A percentile compares a stretch with the other conserved stretches of the same genome.
Conservation (phyloP, 2,329 filamentous ascomycete genomes). For the Penicillium occitanis region DNA sequence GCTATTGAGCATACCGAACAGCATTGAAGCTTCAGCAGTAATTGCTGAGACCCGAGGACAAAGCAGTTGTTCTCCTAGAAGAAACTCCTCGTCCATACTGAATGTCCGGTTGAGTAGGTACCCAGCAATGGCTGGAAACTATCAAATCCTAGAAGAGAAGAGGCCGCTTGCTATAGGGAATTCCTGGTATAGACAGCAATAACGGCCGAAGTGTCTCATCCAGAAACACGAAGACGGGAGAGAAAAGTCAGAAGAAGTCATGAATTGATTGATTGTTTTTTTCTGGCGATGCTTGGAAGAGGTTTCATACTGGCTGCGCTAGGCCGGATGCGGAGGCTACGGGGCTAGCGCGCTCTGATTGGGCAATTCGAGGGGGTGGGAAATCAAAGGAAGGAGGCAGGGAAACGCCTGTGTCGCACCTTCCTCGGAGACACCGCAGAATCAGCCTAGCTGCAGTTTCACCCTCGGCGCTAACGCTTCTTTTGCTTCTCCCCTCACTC, state of each 20-base stretch:
- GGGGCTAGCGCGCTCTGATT: neutral
- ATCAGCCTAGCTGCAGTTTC: constrained; percentile 7
- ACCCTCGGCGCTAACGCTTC: neutral
- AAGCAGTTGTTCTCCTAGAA: neutral
- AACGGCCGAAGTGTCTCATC: neutral
- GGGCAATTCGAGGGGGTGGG: neutral
- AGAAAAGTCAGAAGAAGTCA: neutral
- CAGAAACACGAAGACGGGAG: neutral
- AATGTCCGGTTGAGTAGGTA: neutral
- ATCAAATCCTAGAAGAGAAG: neutral
- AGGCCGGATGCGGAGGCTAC: neutral
- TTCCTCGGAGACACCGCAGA: constrained; percentile 2
- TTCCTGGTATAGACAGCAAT: neutral
- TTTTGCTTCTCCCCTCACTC: neutral
- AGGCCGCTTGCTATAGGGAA: neutral
- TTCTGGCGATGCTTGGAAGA: neutral
- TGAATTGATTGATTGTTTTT: neutral
- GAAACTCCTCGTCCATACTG: neutral
- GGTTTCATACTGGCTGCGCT: neutral
- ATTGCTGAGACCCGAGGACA: neutral
- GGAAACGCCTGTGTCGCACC: constrained; percentile 5
- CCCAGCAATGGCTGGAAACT: neutral
- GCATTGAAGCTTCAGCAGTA: neutral
- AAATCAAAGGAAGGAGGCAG: neutral
- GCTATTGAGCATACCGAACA: neutral